phyloP scores from a whole-genome alignment of 768 basidiomycete species.

The Mycena alexandri region DNA sequence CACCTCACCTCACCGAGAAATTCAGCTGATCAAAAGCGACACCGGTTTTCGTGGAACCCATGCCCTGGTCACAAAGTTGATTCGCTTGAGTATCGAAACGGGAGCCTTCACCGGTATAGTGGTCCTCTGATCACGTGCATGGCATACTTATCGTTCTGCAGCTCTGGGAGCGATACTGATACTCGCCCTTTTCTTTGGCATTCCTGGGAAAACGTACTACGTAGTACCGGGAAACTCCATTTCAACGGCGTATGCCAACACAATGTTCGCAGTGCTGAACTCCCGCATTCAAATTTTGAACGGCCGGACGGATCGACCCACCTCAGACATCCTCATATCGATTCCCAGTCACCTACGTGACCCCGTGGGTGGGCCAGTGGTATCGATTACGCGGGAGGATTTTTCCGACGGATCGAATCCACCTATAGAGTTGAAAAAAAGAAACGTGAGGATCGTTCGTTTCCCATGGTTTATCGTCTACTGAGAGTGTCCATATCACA shows the following conservation, averaged over 20 bases:
- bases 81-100: constrained; percentile 11
- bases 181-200: neutral
- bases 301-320: neutral
- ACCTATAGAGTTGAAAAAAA: too few species aligned
- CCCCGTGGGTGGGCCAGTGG: too few species aligned
- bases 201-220: neutral
- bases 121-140: neutral
- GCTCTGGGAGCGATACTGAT: neutral
- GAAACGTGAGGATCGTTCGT: too few species aligned
- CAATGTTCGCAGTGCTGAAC: constrained; percentile 1
- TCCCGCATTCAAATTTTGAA: neutral
- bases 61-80: neutral
- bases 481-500: too few species aligned
- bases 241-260: constrained; percentile 1
- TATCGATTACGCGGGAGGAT: too few species aligned
- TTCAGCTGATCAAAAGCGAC: neutral
- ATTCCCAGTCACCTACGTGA: too few species aligned
- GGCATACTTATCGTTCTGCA: neutral
- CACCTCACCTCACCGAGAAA: neutral
- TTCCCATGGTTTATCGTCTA: too few species aligned
- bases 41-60: neutral
- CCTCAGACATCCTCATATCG: neutral
- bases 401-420: too few species aligned
- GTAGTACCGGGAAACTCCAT: neutral
- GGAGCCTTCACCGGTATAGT: neutral